Base-by-base conservation (phyloP, 345 rosid species). In the Eucalyptus pumila region DNA sequence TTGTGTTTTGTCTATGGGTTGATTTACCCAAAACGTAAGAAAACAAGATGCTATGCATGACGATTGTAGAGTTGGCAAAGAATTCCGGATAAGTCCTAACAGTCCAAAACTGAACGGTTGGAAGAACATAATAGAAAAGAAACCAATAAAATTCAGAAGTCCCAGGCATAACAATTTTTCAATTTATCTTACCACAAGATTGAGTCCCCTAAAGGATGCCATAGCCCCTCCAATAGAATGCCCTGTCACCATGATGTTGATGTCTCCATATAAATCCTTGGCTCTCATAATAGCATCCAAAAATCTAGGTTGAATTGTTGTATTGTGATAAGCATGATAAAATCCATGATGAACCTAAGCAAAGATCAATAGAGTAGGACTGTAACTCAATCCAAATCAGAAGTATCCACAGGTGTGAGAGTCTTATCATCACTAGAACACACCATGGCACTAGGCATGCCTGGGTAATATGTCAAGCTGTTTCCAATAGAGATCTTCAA, bases 371-470 rank as follows among this genome's bases (percentile, higher is more conserved):
- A 48, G 9, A 42, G 50, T 44, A 21, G 12, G 30, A 24, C 44
- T 11, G 47, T 87, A 49, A 34, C 58, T 76, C 44, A 14, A 83
- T 32, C 80, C 14, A 32, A 65, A 40, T 12, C 8, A 86, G 86
- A 48, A 88, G 19, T n/a, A 69, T 37, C 30, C 47, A 89, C 8
- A 87, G 86, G 7, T 49, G 34, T 3, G 16, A 87, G 26, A 14
- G 47, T 50, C 62, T 69, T 86, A 62, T 44, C n/a, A 26, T 30
- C 15, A 15, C 89, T 40, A 85, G 76, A 56, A 90, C 97, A 23
- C 47, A 96, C 99, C 98, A 95, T 95, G 88, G 98, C 99, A 94
- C 94, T 96, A 76, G 95, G 95, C 99, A 97, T 96, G 92, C 94
- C 97, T 60, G 99, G 99, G 90, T 96, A 97, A 65, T 56, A 97